Evolutionary conservation across 2,329 filamentous ascomycete species (phyloP).

Genomic region (Alternaria longipes): DNA sequence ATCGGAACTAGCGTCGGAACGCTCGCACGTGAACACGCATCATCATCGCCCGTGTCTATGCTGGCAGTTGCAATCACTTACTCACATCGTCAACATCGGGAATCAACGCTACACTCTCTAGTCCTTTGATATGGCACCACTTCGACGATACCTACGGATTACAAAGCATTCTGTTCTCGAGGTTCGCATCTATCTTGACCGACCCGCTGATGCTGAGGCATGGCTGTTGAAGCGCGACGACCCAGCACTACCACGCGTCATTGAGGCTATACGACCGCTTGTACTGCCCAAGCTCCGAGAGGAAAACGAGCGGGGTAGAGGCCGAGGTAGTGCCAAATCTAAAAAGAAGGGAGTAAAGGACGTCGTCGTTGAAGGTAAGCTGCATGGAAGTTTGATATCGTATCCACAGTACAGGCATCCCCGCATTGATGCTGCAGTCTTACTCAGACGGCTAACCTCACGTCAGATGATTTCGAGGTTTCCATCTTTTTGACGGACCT

Average conservation of each 20-base stretch:
- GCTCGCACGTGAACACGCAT: conserved; percentile 34
- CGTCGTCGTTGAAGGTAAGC: conserved; percentile 78
- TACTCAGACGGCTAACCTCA: conserved; percentile 25
- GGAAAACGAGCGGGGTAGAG: conserved; percentile 74
- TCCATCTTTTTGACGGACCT: conserved; percentile 92
- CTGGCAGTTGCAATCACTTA: not conserved
- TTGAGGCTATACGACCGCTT: conserved; percentile 83
- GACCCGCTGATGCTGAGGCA: conserved; percentile 80
- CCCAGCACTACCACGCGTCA: conserved; percentile 80
- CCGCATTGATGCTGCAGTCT: conserved; percentile 11
- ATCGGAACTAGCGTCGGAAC: conserved; percentile 22
- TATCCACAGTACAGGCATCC: conserved; percentile 1
- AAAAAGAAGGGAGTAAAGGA: conserved; percentile 90
- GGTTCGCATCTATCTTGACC: conserved; percentile 94
- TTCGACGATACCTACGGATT: conserved; percentile 89
- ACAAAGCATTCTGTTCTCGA: conserved; percentile 95
- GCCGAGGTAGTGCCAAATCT: conserved; percentile 62
- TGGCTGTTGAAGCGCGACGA: conserved; percentile 84
- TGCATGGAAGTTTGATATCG: not conserved
- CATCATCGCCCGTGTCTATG: conserved; percentile 9
- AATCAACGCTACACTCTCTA: not conserved
- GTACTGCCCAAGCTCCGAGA: conserved; percentile 92
- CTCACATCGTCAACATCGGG: not conserved
- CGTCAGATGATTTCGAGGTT: conserved; percentile 92
- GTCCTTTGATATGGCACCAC: conserved; percentile 74